Percentiles rank a stretch among this genome's conserved stretches.
Evolutionary conservation across 2,329 filamentous ascomycete genomes (phyloP).

Genomic region (Fusarium euwallaceae): DNA sequence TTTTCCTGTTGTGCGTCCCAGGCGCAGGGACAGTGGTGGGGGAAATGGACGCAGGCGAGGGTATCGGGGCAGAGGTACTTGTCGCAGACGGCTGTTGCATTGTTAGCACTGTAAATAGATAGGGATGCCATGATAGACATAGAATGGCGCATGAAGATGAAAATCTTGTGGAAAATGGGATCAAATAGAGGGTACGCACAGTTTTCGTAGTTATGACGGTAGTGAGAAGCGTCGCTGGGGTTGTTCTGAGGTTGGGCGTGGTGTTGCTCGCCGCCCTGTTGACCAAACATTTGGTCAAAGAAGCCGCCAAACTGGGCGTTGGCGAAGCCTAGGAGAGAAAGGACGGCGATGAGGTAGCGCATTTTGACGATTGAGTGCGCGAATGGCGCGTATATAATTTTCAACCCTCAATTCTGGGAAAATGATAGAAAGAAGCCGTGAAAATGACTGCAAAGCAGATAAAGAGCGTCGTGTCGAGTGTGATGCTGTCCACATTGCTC

Average conservation of each 20-base stretch:
- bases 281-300: slow-evolving; percentile 96
- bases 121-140: background rate
- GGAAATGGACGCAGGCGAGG: slow-evolving; percentile 93
- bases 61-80: slow-evolving; percentile 97
- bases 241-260: slow-evolving; percentile 79
- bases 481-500: slow-evolving; percentile 44
- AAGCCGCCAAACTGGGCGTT: slow-evolving; percentile 88
- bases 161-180: background rate
- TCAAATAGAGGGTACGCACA: slow-evolving; percentile 60
- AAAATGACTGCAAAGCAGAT: background rate
- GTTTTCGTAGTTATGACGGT: slow-evolving; percentile 77
- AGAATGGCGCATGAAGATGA: background rate
- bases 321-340: slow-evolving; percentile 72
- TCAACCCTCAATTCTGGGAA: background rate
- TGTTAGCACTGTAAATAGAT: slow-evolving; percentile 12
- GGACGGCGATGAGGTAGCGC: slow-evolving; percentile 57
- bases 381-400: background rate
- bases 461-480: background rate
- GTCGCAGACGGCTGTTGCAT: slow-evolving; percentile 78
- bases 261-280: slow-evolving; percentile 58
- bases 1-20: slow-evolving; percentile 84
- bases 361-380: slow-evolving; percentile 42
- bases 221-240: slow-evolving; percentile 85
- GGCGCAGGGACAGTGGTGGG: slow-evolving; percentile 95
- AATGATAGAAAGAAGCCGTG: background rate